A percentile compares a stretch with the other conserved stretches of the same genome.
Conservation (phyloP, 352 stramenopile genomes). For the Globisporangium cylindrosporum region DNA sequence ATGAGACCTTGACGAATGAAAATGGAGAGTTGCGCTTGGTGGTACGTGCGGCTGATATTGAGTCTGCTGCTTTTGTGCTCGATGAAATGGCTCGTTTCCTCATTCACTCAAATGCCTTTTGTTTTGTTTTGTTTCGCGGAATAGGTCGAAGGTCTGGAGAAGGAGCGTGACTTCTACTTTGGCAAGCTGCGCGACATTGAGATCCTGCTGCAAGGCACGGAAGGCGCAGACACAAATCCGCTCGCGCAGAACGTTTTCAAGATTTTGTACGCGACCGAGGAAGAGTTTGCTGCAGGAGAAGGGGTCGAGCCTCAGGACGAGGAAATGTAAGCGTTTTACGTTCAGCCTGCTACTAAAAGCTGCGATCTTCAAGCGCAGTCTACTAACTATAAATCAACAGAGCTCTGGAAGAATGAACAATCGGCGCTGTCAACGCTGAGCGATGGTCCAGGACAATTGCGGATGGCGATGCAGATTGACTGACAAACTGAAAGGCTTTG, state of each 20-base stretch:
- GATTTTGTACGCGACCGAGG: constrained; percentile 81
- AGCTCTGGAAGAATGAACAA: neutral
- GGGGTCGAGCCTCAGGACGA: constrained; percentile 50
- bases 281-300: constrained; percentile 42
- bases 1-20: constrained; percentile 74
- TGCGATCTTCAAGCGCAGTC: neutral
- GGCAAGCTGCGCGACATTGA: constrained; percentile 98
- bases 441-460: neutral
- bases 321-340: constrained; percentile 34
- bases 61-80: neutral
- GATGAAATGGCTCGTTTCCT: neutral
- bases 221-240: constrained; percentile 54
- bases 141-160: constrained; percentile 89
- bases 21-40: constrained; percentile 70
- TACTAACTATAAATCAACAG: constrained; percentile 12
- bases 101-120: neutral
- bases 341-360: neutral
- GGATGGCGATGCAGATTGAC: neutral
- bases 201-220: constrained; percentile 88
- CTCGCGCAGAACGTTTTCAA: constrained; percentile 79
- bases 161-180: constrained; percentile 99
- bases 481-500: neutral
- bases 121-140: neutral
- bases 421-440: neutral
- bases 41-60: constrained; percentile 29